Evolutionary conservation across 192 early-diverging fungal species (phyloP), one percentile per base, ranked within the genome.

Genomic region (Podochytrium sp.): DNA sequence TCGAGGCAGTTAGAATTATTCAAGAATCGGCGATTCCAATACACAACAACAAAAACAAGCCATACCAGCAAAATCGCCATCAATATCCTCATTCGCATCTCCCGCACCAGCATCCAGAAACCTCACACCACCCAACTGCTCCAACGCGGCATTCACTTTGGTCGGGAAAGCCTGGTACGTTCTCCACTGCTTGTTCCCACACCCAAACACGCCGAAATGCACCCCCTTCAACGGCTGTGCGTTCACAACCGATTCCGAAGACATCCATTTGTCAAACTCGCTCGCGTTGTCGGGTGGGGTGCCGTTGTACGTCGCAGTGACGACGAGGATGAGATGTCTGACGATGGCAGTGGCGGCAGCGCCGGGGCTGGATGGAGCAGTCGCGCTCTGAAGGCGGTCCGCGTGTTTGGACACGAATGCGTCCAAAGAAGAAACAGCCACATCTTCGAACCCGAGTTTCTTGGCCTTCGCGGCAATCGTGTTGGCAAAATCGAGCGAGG

Each of bases 111-210:
- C 33, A 40, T 77, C 29, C 32, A 79, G 76, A 39, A 87, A 35
- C 12, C 79, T 78, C 1, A 60, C 51, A 7, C 77, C 88, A 7
- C 88, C 88, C n/a, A 90, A 70, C 39, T 56, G 41, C 20, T 82
- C 85, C 35, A 88, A 68, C 5, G 40, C 20, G 7, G 41, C 52
- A 42, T 86, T 76, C 40, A 88, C 66, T 33, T 80, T 76, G 14
- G 39, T 68, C 10, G 88, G 88, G 75, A 90, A 88, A 38, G 62
- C 53, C 34, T 87, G 85, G 67, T 81, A 90, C 16, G 88, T 90
- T 37, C 80, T 65, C 88, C 88, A 88, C 63, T 87, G 80, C 30
- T 74, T 76, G 76, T 90, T 90, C 25, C 88, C 88, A 20, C 84
- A 76, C 25, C 88, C 88, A 79, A 88, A 88, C 27, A 88, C 84